phyloP scores from a whole-genome alignment of 768 basidiomycete genomes.

The Hypholoma fasciculare region DNA sequence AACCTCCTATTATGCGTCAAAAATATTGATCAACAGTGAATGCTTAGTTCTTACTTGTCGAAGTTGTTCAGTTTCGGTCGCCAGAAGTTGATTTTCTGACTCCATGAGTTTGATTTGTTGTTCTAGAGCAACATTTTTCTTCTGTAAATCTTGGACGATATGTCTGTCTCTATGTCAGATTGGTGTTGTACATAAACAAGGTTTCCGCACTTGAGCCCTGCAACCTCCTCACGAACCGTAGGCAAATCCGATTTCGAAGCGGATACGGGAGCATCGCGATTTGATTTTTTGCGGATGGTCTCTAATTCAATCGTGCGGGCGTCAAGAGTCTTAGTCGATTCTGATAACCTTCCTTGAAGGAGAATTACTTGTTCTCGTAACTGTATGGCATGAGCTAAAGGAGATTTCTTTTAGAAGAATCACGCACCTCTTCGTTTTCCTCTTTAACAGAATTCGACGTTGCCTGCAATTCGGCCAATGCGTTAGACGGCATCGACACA shows the following conservation, averaged over 20 bases:
- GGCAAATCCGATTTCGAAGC: constrained; percentile 56
- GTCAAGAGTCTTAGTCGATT: constrained; percentile 28
- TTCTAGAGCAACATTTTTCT: constrained; percentile 64
- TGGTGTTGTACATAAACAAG: too few relatives aligned
- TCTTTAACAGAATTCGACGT: not conserved
- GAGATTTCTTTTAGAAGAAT: not conserved
- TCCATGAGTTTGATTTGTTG: constrained; percentile 73
- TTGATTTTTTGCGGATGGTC: constrained; percentile 52
- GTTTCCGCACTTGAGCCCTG: constrained; percentile 69
- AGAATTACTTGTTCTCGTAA: constrained; percentile 25
- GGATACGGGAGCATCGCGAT: constrained; percentile 54
- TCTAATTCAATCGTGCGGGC: constrained; percentile 55
- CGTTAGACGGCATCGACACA: not conserved
- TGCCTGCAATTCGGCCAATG: not conserved
- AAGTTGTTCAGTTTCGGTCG: constrained; percentile 68
- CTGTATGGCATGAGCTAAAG: constrained; percentile 12
- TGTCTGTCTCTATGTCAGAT: constrained; percentile 47
- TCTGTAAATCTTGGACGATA: constrained; percentile 86
- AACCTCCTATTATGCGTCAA: constrained; percentile 53
- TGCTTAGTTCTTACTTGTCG: constrained; percentile 68
- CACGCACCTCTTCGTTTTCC: constrained; percentile 12
- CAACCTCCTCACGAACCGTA: constrained; percentile 63
- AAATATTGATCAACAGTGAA: not conserved
- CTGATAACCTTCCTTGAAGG: constrained; percentile 27
- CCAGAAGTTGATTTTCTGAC: constrained; percentile 72